These are phyloP conservation scores for Neurospora sublineolata DNA, from an alignment of 495 filamentous ascomycete species.

Conservation along the genomic window DNA sequence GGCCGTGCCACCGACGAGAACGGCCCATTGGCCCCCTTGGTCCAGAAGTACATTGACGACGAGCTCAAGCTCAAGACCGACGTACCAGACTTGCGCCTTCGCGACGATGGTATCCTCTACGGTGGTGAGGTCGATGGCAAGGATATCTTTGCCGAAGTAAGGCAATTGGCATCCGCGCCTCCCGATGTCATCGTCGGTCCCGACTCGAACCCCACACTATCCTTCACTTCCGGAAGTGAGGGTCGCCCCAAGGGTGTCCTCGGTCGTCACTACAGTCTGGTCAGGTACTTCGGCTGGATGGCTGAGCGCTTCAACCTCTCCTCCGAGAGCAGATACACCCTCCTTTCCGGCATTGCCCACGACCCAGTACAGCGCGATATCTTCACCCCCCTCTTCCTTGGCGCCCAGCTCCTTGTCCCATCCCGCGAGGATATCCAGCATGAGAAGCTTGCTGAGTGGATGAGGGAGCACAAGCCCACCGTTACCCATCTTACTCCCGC, in stretches of 20 bases:
- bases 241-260: constrained; percentile 65
- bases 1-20: constrained; percentile 67
- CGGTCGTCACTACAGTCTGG: constrained; percentile 77
- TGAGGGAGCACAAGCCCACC: constrained; percentile 64
- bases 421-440: constrained; percentile 77
- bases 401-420: constrained; percentile 71
- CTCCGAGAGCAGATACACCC: constrained; percentile 67
- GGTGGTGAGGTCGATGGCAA: constrained; percentile 55
- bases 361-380: constrained; percentile 91
- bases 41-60: constrained; percentile 63
- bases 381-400: constrained; percentile 85
- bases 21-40: constrained; percentile 54
- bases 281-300: constrained; percentile 94
- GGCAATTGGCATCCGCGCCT: constrained; percentile 39
- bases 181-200: constrained; percentile 79
- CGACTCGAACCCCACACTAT: constrained; percentile 72
- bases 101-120: constrained; percentile 58
- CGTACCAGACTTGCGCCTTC: constrained; percentile 63
- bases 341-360: constrained; percentile 76
- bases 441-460: constrained; percentile 86
- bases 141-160: constrained; percentile 52
- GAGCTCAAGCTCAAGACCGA: constrained; percentile 63
- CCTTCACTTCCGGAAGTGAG: constrained; percentile 80
- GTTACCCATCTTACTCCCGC: constrained; percentile 90
- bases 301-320: constrained; percentile 64